Evolutionary conservation across 75 land plant genomes (phyloP), one percentile per base, ranked within the genome.

Genomic region (Pinus tabuliformis): DNA sequence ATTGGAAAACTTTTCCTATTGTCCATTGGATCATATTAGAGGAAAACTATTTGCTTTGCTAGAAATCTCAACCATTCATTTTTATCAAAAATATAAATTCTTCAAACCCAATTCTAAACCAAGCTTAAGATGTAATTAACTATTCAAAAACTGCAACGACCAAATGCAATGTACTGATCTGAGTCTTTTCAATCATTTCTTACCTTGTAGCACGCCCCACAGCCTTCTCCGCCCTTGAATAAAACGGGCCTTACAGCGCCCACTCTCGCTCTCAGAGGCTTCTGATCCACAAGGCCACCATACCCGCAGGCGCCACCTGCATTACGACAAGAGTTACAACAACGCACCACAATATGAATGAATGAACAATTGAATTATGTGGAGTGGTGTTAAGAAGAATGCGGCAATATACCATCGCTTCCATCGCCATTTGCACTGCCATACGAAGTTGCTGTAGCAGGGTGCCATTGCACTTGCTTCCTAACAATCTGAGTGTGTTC

Each of bases 391-490:
- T 26, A 26, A 26, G 26, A 26, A 26, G 0, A 26, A 26, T 36
- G 13, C 18, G 11, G 9, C 9, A 45, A 17, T 64, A 39, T 80
- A 94, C 97, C 97, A 77, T 81, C 84, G 64, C 93, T 90, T 73
- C 97, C 97, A 56, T 88, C 97, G 52, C 97, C 97, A 56, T 88
- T 80, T 59, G 97, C 86, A 72, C 83, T 79, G 71, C 97, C 97
- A 83, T 94, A 94, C 97, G 95, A 94, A 21, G 97, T 92, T 52
- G 97, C 97, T 64, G 92, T 87, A 28, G 94, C 95, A 26, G 88
- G 26, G 83, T 64, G 73, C 96, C 96, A 93, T 59, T 74, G 59
- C 20, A 75, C 33, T 54, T 76, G 82, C 18, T 73, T 24, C 37
- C 45, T 42, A 17, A 14, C n/a, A 66, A 66, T 18, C 11, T 17